Evolutionary conservation across 371 early-diverging fungal species (phyloP).

Genomic region (Mortierella sp.): DNA sequence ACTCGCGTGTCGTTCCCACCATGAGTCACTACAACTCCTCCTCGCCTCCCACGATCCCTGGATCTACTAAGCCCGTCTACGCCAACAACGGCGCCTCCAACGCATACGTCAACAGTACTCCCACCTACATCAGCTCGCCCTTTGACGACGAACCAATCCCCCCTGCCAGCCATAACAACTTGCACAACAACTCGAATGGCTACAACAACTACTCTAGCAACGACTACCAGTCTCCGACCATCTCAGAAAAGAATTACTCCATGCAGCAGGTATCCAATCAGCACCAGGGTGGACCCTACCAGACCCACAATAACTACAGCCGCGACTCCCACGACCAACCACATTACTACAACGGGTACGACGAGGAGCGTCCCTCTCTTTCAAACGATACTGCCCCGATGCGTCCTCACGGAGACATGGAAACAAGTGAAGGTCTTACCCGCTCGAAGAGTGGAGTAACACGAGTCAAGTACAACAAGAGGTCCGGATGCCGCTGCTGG

Average conservation of each 20-base stretch:
- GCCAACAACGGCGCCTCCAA: conserved; percentile 13
- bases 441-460: conserved; percentile 35
- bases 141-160: conserved; percentile 43
- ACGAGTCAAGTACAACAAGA: conserved; percentile 40
- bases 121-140: conserved; percentile 44
- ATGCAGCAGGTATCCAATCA: conserved; percentile 36
- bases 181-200: conserved; percentile 21
- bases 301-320: conserved; percentile 13
- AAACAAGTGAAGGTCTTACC: conserved; percentile 38
- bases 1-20: too few species aligned
- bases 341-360: conserved; percentile 49
- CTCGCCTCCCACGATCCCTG: neutral
- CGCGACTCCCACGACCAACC: conserved; percentile 10
- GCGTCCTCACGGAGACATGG: conserved; percentile 30
- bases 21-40: conserved; percentile 26
- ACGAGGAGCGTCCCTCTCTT: conserved; percentile 50
- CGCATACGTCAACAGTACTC: conserved; percentile 11
- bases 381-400: conserved; percentile 52
- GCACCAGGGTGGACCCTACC: conserved; percentile 5
- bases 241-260: conserved; percentile 39
- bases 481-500: conserved; percentile 49
- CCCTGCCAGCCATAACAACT: conserved; percentile 12
- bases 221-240: conserved; percentile 31
- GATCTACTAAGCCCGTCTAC: conserved; percentile 21
- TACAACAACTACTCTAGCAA: conserved; percentile 42